A percentile compares a stretch with the other conserved stretches of the same genome.
Evolutionary conservation across 176 grass and related monocot species (phyloP).

Genomic region (Musa schizocarpa): DNA sequence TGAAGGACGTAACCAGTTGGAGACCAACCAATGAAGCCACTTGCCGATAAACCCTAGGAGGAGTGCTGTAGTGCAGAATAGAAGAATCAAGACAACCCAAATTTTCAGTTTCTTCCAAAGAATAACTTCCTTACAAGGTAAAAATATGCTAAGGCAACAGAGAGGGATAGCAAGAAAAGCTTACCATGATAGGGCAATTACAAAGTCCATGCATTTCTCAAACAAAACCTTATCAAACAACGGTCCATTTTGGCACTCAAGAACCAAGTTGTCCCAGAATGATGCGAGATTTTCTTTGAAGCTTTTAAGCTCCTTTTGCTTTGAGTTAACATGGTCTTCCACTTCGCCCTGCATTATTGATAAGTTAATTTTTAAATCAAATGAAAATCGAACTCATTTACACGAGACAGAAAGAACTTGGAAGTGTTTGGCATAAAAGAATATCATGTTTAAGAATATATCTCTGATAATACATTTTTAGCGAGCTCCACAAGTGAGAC

Average conservation of each 20-base stretch:
- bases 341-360: constrained; percentile 47
- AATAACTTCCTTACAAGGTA: not conserved
- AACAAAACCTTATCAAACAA: constrained; percentile 76
- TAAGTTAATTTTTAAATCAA: constrained; percentile 29
- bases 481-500: constrained; percentile 58
- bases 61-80: constrained; percentile 51
- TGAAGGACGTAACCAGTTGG: constrained; percentile 91
- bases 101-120: not conserved
- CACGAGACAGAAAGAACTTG: constrained; percentile 7
- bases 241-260: constrained; percentile 91
- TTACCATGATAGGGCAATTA: constrained; percentile 89
- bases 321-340: constrained; percentile 82
- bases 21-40: constrained; percentile 75
- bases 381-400: constrained; percentile 12
- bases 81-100: not conserved
- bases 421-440: constrained; percentile 17
- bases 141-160: not conserved
- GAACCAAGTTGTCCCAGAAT: constrained; percentile 80
- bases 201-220: constrained; percentile 68
- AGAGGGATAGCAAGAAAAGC: constrained; percentile 1
- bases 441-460: constrained; percentile 7
- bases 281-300: constrained; percentile 88
- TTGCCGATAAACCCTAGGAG: constrained; percentile 89
- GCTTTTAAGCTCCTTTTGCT: constrained; percentile 76
- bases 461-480: constrained; percentile 64